Base-by-base conservation (phyloP, 768 basidiomycete species). In the Hirschioporus abietinus region DNA sequence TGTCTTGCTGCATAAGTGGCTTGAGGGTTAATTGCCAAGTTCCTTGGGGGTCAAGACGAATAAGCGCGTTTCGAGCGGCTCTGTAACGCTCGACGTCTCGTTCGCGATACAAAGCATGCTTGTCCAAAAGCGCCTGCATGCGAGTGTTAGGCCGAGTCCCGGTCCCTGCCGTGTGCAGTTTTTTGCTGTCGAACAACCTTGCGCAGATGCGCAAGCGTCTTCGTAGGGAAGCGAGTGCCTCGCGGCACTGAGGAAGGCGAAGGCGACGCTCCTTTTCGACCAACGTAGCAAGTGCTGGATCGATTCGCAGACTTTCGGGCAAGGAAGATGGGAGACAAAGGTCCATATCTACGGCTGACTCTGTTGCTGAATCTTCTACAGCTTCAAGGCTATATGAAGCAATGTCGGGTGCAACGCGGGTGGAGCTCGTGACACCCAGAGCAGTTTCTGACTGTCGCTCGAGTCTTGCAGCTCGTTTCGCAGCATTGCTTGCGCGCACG, bases 311-410 rank as follows among this genome's bases (percentile, higher is more conserved):
- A 26, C 23, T 9, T 61, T 27, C 24, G 4, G 63, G 2, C 12
- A 75, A 68, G 0, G 69, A 63, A 7, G 74, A 74, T 0, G 75
- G 74, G 6, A 75, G 68, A 27, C 69, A 66, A 1, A 75, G 65
- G 60, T 61, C 30, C 24, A 61, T 34, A 61, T 61, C 60, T 1
- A 52, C 12, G 12, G 42, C 42, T 52, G 42, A 6, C 20, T 52
- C 42, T 10, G 35, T 36, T 15, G 15, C 35, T 7, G 42, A 15
- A 52, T 52, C 20, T 52, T 52, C 42, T 1, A 20, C 42, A 25
- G 5, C 60, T 25, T 25, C 25, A 34, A 7, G 4, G 25, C 24
- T 34, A 24, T 30, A 27, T 12, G 23, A 20, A 9, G 57, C 23
- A 10, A 58, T 52, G 3, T 65, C 9, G 4, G 20, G n/a, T 35